Evolutionary conservation across 352 stramenopile genomes (phyloP).

Genomic region (Blastocystis hominis): DNA sequence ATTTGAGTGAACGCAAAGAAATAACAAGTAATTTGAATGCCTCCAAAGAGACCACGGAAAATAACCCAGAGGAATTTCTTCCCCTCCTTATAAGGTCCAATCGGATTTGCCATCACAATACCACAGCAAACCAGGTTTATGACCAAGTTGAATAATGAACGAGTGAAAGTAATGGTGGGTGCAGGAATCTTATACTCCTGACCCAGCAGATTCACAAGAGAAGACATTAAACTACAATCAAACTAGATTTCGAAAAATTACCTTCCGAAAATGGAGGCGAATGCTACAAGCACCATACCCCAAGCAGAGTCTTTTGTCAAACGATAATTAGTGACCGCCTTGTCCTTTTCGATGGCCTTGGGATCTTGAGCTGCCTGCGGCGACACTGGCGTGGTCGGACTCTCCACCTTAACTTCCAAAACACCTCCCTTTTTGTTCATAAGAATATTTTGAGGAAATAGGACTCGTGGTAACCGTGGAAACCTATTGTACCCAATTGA

Average conservation of each 20-base stretch:
- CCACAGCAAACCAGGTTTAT: slow-evolving; percentile 52
- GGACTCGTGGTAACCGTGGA: background rate
- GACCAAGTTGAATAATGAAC: slow-evolving; percentile 39
- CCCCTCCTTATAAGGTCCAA: slow-evolving; percentile 43
- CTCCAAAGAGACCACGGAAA: slow-evolving; percentile 51
- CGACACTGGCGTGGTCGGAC: too few species aligned
- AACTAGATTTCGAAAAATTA: background rate
- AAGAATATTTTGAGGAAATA: background rate
- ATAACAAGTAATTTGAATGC: slow-evolving; percentile 58
- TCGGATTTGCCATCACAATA: slow-evolving; percentile 40
- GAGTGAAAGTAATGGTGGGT: slow-evolving; percentile 53
- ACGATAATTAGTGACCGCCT: slow-evolving; percentile 5
- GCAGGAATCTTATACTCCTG: slow-evolving; percentile 45
- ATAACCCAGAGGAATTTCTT: slow-evolving; percentile 52
- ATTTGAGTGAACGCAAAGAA: slow-evolving; percentile 56
- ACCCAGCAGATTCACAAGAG: slow-evolving; percentile 20
- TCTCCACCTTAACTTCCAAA: background rate
- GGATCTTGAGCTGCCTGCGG: background rate
- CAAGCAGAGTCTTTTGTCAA: slow-evolving; percentile 51
- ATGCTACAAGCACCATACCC: slow-evolving; percentile 34
- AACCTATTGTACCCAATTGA: background rate
- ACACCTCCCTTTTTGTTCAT: background rate
- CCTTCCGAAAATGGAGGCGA: slow-evolving; percentile 43
- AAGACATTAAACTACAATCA: slow-evolving; percentile 35
- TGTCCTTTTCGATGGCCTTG: background rate